Evolutionary conservation across 352 stramenopile species (phyloP).

Genomic region (Peronospora belbahrii): DNA sequence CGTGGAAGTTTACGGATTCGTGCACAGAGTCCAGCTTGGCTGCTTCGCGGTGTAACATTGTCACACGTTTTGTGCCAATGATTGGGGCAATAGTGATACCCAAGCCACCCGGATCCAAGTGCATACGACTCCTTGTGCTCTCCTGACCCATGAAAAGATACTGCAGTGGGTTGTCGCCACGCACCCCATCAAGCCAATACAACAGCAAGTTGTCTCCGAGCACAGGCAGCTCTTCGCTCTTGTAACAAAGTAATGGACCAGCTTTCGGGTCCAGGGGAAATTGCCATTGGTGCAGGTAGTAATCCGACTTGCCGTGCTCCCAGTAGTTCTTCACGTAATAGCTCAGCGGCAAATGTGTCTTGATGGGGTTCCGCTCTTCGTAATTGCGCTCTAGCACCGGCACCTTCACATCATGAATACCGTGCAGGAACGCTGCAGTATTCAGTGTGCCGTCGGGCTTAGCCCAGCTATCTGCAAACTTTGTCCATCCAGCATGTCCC

Average conservation of each 20-base stretch:
- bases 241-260: constrained; percentile 73
- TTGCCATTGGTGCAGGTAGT: constrained; percentile 95
- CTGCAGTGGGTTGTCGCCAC: constrained; percentile 87
- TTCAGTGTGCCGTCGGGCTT: constrained; percentile 49
- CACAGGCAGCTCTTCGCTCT: constrained; percentile 82
- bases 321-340: constrained; percentile 81
- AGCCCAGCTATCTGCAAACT: constrained; percentile 60
- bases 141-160: constrained; percentile 93
- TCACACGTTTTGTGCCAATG: constrained; percentile 71
- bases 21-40: constrained; percentile 83
- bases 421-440: constrained; percentile 46
- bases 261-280: constrained; percentile 81
- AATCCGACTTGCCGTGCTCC: constrained; percentile 65
- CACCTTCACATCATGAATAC: constrained; percentile 74
- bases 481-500: constrained; percentile 51
- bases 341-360: constrained; percentile 54
- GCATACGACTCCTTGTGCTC: constrained; percentile 85
- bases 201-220: constrained; percentile 88
- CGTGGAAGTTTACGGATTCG: constrained; percentile 71
- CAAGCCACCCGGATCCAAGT: constrained; percentile 86
- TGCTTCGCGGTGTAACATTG: constrained; percentile 61
- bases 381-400: constrained; percentile 75
- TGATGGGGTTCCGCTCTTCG: constrained; percentile 69
- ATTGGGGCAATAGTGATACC: constrained; percentile 92
- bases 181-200: constrained; percentile 87